Evolutionary conservation across 345 rosid species (phyloP), one percentile per base, ranked within the genome.

Genomic region (Bruguiera gymnorhiza): DNA sequence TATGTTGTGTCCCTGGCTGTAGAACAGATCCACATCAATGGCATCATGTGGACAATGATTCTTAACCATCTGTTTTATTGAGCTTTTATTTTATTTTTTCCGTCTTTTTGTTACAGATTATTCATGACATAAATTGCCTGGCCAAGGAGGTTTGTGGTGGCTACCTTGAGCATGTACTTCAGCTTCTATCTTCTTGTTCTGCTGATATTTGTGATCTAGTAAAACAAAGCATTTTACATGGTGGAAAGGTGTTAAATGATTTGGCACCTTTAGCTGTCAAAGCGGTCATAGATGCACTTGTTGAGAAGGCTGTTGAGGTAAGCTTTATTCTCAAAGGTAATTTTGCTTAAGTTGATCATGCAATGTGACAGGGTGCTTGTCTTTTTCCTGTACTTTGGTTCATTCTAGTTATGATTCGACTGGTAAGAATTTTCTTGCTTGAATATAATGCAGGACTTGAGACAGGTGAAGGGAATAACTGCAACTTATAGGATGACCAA

Each of bases 221-320:
- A 62, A 89, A 80, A 78, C 84, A 83, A 70, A 92, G 99, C 87
- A 85, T 95, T 77, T 63, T 85, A 73, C 89, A 81, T 60, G 87
- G 88, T 66, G 94, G 89, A 62, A 84, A 85, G 26, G 80, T 88
- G 13, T 68, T 95, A 70, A 78, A 77, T 76, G 83, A 83, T 74
- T 72, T 89, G 56, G 57, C 81, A 74, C 97, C 97, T 69, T 58
- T 59, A 63, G 83, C 83, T 70, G 76, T 82, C 68, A 82, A 74
- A 29, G 73, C 92, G 60, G 83, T 95, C 63, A 75, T 83, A 56
- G 92, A 87, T 58, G 83, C 87, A 37, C 77, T 95, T 29, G 94
- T 90, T 62, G 92, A 92, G 53, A 90, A 86, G 80, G 87, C 98
- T 73, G 92, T 87, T 70, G 98, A 90, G 97, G 99, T 95, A 81